Evolutionary conservation across 2,329 filamentous ascomycete species (phyloP).

Genomic region (Gnomoniopsis smithogilvyi): DNA sequence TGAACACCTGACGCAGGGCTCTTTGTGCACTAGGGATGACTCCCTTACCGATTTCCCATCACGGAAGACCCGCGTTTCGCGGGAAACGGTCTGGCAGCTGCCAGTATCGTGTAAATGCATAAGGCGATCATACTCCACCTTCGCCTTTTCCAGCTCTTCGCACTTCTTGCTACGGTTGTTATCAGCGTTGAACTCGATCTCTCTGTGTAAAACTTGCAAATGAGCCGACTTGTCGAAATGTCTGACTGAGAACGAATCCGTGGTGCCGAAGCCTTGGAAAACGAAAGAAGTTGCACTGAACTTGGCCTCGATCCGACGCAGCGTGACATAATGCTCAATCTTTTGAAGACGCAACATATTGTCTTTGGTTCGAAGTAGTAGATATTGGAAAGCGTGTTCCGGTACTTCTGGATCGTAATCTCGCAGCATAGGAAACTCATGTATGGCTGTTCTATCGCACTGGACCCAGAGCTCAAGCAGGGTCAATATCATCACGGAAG

Average conservation of each 20-base stretch:
- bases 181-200: slow-evolving; percentile 38
- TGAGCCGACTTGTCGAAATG: slow-evolving; percentile 42
- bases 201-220: slow-evolving; percentile 32
- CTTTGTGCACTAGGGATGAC: slow-evolving; percentile 9
- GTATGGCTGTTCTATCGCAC: slow-evolving; percentile 45
- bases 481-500: slow-evolving; percentile 54
- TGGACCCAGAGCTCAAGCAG: slow-evolving; percentile 58
- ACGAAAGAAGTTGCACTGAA: slow-evolving; percentile 26
- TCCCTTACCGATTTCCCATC: no score
- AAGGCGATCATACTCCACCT: slow-evolving; percentile 27
- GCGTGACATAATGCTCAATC: slow-evolving; percentile 45
- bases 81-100: slow-evolving; percentile 7
- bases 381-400: slow-evolving; percentile 32
- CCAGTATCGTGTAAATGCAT: slow-evolving; percentile 14
- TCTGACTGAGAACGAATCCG: slow-evolving; percentile 40
- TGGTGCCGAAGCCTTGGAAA: slow-evolving; percentile 33
- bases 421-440: slow-evolving; percentile 35
- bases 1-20: slow-evolving; percentile 35
- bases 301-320: slow-evolving; percentile 25
- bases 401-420: slow-evolving; percentile 47
- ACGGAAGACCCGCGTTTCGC: no score
- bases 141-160: slow-evolving; percentile 29
- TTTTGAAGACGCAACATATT: slow-evolving; percentile 43
- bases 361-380: slow-evolving; percentile 39
- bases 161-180: slow-evolving; percentile 27